Percentiles rank a stretch among this genome's conserved stretches.
Conservation (phyloP, 1,139 yeast genomes). For the Saccharomycopsis hybrid region DNA sequence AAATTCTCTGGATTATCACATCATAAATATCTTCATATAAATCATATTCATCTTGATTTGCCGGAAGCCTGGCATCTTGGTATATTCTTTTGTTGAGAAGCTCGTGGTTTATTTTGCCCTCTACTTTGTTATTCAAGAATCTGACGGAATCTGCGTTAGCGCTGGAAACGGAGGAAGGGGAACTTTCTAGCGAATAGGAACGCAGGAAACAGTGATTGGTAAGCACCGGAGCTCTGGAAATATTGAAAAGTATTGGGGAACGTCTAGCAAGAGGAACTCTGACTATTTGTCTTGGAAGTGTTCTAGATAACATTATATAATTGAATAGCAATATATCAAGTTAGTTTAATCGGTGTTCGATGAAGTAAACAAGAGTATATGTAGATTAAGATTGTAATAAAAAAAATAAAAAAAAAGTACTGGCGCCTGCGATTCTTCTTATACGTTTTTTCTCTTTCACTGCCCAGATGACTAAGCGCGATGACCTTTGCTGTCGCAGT, state of each 20-base stretch:
- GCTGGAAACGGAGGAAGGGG: too few species aligned
- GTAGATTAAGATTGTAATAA: too few species aligned
- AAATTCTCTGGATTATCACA: conserved; percentile 52
- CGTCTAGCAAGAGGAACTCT: background rate
- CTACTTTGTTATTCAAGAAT: background rate
- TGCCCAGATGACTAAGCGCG: too few species aligned
- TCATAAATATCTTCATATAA: conserved; percentile 46
- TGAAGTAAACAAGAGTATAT: too few species aligned
- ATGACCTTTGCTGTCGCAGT: too few species aligned
- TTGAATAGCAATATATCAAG: too few species aligned
- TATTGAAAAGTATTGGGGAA: too few species aligned
- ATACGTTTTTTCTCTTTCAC: too few species aligned
- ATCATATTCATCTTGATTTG: conserved; percentile 18
- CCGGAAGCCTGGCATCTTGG: conserved; percentile 19
- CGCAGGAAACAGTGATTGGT: conserved; percentile 3
- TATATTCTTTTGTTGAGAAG: conserved; percentile 13
- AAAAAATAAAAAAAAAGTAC: too few species aligned
- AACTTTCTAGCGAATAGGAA: conserved; percentile 6
- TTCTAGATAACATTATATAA: conserved; percentile 1
- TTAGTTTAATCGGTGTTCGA: too few species aligned
- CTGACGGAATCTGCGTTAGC: background rate
- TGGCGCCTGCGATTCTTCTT: too few species aligned
- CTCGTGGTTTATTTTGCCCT: conserved; percentile 7
- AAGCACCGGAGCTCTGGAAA: too few species aligned
- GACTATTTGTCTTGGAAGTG: background rate